Evolutionary conservation across 306 rosid genomes (phyloP).

Genomic region (Cucurbita maxima): DNA sequence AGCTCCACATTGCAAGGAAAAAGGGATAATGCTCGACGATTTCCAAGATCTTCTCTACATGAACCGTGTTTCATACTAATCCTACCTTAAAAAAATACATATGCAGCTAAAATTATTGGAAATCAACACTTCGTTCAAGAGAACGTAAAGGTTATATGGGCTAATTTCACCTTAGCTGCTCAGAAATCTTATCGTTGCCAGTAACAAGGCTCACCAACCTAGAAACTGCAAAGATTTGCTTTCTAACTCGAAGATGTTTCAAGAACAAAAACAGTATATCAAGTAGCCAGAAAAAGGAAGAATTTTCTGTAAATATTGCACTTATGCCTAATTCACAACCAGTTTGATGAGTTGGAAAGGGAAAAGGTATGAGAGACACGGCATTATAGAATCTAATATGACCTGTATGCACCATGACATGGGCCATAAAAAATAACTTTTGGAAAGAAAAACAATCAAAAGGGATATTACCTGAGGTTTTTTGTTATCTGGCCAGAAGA

Average conservation of each 20-base stretch:
- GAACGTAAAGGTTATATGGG: neutral
- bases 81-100: neutral
- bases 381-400: neutral
- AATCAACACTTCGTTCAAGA: neutral
- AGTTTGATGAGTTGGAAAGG: neutral
- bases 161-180: neutral
- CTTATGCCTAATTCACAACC: neutral
- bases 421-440: neutral
- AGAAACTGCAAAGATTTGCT: neutral
- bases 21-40: neutral
- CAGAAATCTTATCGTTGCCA: neutral
- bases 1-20: neutral
- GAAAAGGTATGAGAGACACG: neutral
- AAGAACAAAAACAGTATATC: neutral
- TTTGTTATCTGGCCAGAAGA: slow-evolving; percentile 66
- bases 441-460: neutral
- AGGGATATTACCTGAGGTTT: slow-evolving; percentile 50
- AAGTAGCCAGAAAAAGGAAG: neutral
- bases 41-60: neutral
- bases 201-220: neutral
- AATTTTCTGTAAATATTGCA: neutral
- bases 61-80: neutral
- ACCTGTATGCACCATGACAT: neutral
- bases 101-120: neutral
- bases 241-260: neutral